These are phyloP conservation scores for Halocafeteria seosinensis DNA, from an alignment of 108 stramenopile species.

Conservation along the genomic window DNA sequence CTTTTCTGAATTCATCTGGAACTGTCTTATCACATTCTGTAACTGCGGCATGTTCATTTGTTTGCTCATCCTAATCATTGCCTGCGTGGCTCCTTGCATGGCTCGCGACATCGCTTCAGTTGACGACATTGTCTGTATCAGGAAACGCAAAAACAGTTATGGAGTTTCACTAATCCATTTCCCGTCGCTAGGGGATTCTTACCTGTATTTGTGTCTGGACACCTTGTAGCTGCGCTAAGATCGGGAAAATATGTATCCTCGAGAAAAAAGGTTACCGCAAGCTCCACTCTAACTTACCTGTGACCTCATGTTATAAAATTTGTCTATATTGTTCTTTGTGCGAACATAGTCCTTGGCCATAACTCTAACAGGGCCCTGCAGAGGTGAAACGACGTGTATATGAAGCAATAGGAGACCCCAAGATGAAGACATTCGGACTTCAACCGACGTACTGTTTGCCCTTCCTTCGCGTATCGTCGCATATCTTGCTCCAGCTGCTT, in stretches of 20 bases:
- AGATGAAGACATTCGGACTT: no score
- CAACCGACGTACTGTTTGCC: no score
- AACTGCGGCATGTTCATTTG: conserved; percentile 17
- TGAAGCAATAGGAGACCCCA: no score
- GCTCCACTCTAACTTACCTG: no score
- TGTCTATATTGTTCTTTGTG: conserved; percentile 11
- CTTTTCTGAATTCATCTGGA: conserved; percentile 29
- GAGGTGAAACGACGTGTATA: no score
- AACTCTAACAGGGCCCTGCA: conserved; percentile 13
- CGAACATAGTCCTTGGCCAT: conserved; percentile 23
- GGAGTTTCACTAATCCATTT: neutral
- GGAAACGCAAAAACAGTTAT: neutral
- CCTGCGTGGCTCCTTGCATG: conserved; percentile 19
- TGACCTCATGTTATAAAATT: conserved; percentile 8
- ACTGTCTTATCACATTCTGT: conserved; percentile 25
- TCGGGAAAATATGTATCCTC: no score
- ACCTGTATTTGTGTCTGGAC: conserved; percentile 13
- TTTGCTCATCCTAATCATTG: conserved; percentile 31
- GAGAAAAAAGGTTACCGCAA: no score
- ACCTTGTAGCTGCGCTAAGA: conserved; percentile 1
- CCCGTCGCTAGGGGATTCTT: neutral
- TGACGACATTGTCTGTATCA: neutral
- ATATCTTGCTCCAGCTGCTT: no score
- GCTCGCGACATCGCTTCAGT: conserved; percentile 18
- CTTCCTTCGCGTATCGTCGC: no score